Evolutionary conservation across 1,284 basidiomycete genomes (phyloP).

Genomic region (Blastosporella zonata): DNA sequence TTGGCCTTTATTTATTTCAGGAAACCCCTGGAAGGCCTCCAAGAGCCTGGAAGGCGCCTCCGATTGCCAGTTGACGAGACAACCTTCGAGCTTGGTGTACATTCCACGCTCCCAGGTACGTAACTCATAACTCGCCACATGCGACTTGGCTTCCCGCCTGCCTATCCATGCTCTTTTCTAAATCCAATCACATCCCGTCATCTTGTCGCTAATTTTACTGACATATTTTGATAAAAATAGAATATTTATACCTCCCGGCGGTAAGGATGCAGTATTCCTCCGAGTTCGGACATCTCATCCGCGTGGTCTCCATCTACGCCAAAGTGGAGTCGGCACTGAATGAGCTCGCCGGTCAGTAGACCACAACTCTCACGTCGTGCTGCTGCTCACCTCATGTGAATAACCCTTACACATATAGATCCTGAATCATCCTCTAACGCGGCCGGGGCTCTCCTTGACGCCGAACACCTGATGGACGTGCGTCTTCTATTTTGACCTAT

Average conservation of each 20-base stretch:
- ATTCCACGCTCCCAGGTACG: constrained; percentile 59
- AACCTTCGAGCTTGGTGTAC: constrained; percentile 66
- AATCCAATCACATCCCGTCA: constrained; percentile 5
- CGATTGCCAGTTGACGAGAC: constrained; percentile 75
- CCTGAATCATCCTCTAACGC: constrained; percentile 16
- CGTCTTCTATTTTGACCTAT: constrained; percentile 14
- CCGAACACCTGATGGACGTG: constrained; percentile 41
- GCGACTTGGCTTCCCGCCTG: background rate
- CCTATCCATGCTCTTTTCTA: constrained; percentile 7
- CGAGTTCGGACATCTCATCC: constrained; percentile 70
- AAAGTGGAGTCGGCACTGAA: constrained; percentile 51
- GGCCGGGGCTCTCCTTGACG: constrained; percentile 32
- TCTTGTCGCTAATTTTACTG: constrained; percentile 12
- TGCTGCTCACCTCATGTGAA: background rate
- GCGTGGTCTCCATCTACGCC: constrained; percentile 59
- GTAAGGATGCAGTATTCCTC: constrained; percentile 59
- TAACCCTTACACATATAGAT: constrained; percentile 9
- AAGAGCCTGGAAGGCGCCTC: constrained; percentile 55
- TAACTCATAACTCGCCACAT: background rate
- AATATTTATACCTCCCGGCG: constrained; percentile 62
- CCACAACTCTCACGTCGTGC: background rate
- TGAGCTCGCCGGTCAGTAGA: constrained; percentile 19
- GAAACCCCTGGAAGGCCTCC: constrained; percentile 42
- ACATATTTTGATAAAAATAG: constrained; percentile 31
- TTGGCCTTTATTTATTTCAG: constrained; percentile 49